A percentile compares a stretch with the other conserved stretches of the same genome.
These are phyloP conservation scores for Orbilia brochopaga DNA, from an alignment of 2,329 filamentous ascomycete species.

Conservation along the genomic window DNA sequence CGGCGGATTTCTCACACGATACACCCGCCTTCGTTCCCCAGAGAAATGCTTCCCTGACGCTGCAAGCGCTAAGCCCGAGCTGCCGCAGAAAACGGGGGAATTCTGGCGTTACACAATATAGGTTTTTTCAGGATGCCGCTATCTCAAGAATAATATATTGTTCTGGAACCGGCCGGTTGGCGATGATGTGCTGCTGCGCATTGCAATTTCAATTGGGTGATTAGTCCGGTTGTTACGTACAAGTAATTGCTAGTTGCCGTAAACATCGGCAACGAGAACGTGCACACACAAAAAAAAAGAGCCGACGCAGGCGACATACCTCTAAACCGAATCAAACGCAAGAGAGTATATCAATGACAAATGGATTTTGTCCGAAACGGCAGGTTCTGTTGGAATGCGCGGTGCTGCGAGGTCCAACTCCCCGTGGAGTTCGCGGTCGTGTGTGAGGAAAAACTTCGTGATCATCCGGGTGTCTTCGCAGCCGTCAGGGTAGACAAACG, in stretches of 20 bases:
- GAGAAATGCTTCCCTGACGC: slow-evolving; percentile 26
- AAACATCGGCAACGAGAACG: slow-evolving; percentile 1
- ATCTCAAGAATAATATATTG: slow-evolving; percentile 30
- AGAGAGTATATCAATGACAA: slow-evolving; percentile 43
- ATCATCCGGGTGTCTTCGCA: slow-evolving; percentile 32
- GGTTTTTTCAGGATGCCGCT: slow-evolving; percentile 24
- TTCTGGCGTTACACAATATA: slow-evolving; percentile 43
- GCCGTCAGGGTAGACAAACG: slow-evolving; percentile 33
- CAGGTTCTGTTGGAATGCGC: slow-evolving; percentile 17
- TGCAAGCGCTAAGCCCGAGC: slow-evolving; percentile 36
- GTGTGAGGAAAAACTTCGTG: slow-evolving; percentile 21
- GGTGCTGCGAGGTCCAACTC: slow-evolving; percentile 15
- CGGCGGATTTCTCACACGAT: slow-evolving; percentile 27
- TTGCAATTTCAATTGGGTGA: slow-evolving; percentile 45
- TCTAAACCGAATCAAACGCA: slow-evolving; percentile 22
- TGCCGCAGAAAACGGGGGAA: slow-evolving; percentile 28
- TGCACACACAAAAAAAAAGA: slow-evolving; percentile 4
- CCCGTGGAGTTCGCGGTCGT: slow-evolving; percentile 22
- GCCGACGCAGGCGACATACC: slow-evolving; percentile 41
- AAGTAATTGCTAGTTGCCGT: slow-evolving; percentile 46
- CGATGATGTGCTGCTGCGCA: slow-evolving; percentile 48
- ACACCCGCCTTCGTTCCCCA: slow-evolving; percentile 2
- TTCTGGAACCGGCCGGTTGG: slow-evolving; percentile 49
- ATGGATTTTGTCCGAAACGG: slow-evolving; percentile 29
- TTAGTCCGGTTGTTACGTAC: slow-evolving; percentile 51